These are phyloP conservation scores for Hansenula sp. DNA, from an alignment of 1,139 yeast genomes.

Conservation along the genomic window DNA sequence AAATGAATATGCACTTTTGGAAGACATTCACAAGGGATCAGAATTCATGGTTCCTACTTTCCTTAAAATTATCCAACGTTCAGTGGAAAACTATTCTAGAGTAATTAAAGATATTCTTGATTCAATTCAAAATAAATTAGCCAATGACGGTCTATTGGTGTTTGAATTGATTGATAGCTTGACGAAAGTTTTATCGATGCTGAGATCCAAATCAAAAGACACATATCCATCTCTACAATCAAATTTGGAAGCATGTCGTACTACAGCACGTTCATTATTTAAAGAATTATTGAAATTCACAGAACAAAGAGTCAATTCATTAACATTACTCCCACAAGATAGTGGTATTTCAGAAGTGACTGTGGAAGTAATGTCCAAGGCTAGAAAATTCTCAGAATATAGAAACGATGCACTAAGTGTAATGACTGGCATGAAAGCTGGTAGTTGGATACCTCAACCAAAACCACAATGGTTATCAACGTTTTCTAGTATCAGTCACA, in stretches of 20 bases:
- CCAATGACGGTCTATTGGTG: slow-evolving; percentile 36
- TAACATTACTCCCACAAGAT: slow-evolving; percentile 49
- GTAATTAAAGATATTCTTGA: slow-evolving; percentile 31
- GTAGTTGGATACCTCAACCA: slow-evolving; percentile 67
- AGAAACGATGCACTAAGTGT: slow-evolving; percentile 47
- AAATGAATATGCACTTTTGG: slow-evolving; percentile 41
- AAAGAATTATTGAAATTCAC: slow-evolving; percentile 53
- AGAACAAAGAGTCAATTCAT: slow-evolving; percentile 42
- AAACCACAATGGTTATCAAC: slow-evolving; percentile 47
- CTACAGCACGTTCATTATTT: slow-evolving; percentile 42
- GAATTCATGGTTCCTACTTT: slow-evolving; percentile 35
- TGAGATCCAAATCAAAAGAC: slow-evolving; percentile 20
- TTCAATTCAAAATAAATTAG: slow-evolving; percentile 30
- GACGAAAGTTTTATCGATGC: slow-evolving; percentile 23
- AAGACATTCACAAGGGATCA: slow-evolving; percentile 32
- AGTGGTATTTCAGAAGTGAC: slow-evolving; percentile 67
- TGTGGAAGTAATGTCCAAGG: slow-evolving; percentile 59
- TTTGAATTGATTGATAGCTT: slow-evolving; percentile 42
- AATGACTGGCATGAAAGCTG: slow-evolving; percentile 48
- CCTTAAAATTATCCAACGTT: slow-evolving; percentile 33
- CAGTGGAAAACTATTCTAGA: slow-evolving; percentile 30
- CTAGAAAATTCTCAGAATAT: slow-evolving; percentile 63
- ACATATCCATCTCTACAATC: slow-evolving; percentile 10
- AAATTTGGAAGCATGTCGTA: slow-evolving; percentile 21
- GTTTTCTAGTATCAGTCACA: slow-evolving; percentile 39